Base-by-base conservation (phyloP, 176 grass and related monocot genomes). In the Rhynchospora breviuscula region DNA sequence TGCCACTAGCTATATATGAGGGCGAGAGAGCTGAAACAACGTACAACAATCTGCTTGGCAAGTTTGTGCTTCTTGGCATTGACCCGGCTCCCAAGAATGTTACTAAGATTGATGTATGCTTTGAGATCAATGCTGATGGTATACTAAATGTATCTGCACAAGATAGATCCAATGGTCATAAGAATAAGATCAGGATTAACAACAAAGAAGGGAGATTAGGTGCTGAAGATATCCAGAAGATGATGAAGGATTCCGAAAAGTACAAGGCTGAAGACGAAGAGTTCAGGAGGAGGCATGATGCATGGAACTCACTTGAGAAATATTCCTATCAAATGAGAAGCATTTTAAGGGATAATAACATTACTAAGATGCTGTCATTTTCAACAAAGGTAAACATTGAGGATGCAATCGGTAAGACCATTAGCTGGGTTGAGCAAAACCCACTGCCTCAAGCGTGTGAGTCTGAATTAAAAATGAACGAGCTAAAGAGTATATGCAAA, bases 131-230 rank as follows among this genome's bases (percentile, higher is more conserved):
- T 9, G 81, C 48, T 2, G 44, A 79, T 10, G 81, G 81, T 1
- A 66, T 84, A 53, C 29, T 88, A 22, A 85, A 75, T 59, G 87
- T 88, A 3, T 85, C 18, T 0, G 64, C 83, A 0, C 78, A 10
- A 29, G 52, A 85, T 44, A 85, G 43, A 70, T 2, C 44, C 11
- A 78, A 23, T 17, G 74, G 74, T 7, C 74, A 57, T 1, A 78
- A 78, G 47, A 58, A 78, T 7, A 57, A 57, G 18, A 57, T 78
- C 5, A 56, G 21, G 1, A 49, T 78, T 10, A 78, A 11, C 10
- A 78, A 78, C 14, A 10, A 78, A 53, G 74, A 78, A 7, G 74
- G 5, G 4, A 78, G 74, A 23, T 48, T 78, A 26, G 14, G 74
- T 9, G 57, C 3, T 0, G 47, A 78, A 23, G 74, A 15, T 8